phyloP scores from a whole-genome alignment of 1,284 basidiomycete genomes.

The Pulchroboletus neoregius region DNA sequence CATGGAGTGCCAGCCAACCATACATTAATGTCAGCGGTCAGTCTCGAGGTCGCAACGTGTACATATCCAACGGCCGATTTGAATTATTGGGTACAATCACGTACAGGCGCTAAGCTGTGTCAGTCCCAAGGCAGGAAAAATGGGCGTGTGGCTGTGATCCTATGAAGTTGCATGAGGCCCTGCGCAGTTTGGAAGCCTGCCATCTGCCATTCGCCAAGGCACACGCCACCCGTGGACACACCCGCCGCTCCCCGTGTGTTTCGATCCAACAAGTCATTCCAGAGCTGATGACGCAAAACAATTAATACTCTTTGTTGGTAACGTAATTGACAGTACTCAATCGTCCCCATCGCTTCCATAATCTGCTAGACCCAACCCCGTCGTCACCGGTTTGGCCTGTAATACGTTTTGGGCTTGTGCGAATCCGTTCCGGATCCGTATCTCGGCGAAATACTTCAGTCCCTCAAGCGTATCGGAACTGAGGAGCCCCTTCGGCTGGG shows the following conservation, averaged over 20 bases:
- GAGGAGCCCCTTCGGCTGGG: slow-evolving; percentile 54
- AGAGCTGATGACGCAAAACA: not conserved
- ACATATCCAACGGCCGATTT: slow-evolving; percentile 5
- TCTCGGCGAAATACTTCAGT: slow-evolving; percentile 81
- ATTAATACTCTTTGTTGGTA: slow-evolving; percentile 2
- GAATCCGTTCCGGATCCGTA: slow-evolving; percentile 55
- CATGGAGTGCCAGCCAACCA: not conserved
- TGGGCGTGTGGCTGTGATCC: slow-evolving; percentile 24
- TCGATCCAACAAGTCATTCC: too few relatives aligned
- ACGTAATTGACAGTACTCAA: slow-evolving; percentile 23
- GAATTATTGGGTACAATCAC: slow-evolving; percentile 9
- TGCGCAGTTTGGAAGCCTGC: slow-evolving; percentile 16
- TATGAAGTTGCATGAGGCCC: slow-evolving; percentile 25
- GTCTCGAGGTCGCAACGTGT: not conserved
- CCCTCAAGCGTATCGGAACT: slow-evolving; percentile 80
- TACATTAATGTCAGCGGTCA: too few relatives aligned
- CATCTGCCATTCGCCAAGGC: slow-evolving; percentile 26
- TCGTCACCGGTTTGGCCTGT: slow-evolving; percentile 30
- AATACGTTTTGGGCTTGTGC: not conserved
- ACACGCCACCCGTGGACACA: slow-evolving; percentile 18
- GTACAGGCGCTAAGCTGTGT: slow-evolving; percentile 11
- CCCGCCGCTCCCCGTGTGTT: not conserved
- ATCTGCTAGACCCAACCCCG: slow-evolving; percentile 56
- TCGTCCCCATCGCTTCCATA: slow-evolving; percentile 80
- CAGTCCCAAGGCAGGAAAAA: not conserved